Conservation (phyloP, 306 rosid species). For the Argentina anserina region DNA sequence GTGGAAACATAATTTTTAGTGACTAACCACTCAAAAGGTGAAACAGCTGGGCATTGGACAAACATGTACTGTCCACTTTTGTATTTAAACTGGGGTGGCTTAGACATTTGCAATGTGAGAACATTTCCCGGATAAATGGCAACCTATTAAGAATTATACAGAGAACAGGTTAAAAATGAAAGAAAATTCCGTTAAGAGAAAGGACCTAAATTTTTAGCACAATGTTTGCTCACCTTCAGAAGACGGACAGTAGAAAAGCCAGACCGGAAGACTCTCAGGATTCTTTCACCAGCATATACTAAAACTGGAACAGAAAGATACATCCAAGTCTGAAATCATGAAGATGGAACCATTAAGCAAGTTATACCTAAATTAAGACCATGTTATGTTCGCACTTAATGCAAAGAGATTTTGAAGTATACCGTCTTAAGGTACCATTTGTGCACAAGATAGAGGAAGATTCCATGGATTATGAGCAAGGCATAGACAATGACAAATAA, state of each 20-base stretch:
- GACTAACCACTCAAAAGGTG: constrained; percentile 94
- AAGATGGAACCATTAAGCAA: constrained; percentile 1
- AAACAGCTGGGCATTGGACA: constrained; percentile 97
- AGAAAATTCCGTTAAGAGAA: not conserved
- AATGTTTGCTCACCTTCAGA: constrained; percentile 57
- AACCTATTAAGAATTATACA: constrained; percentile 44
- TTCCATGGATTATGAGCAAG: constrained; percentile 81
- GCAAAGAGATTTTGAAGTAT: constrained; percentile 19
- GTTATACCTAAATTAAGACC: not conserved
- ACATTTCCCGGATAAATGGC: constrained; percentile 98
- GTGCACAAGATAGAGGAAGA: constrained; percentile 61
- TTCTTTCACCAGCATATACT: constrained; percentile 90
- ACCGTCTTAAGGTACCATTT: constrained; percentile 82
- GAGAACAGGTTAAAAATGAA: not conserved
- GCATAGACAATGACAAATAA: constrained; percentile 82
- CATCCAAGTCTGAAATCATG: constrained; percentile 86
- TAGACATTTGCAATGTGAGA: constrained; percentile 93
- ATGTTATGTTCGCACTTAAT: not conserved
- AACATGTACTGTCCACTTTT: constrained; percentile 99
- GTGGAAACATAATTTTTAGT: not conserved
- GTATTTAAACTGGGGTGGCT: constrained; percentile 87
- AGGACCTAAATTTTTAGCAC: not conserved
- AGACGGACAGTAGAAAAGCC: constrained; percentile 78
- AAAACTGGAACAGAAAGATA: constrained; percentile 80
- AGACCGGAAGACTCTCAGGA: constrained; percentile 81